Evolutionary conservation across 2,329 filamentous ascomycete genomes (phyloP).

Genomic region (Dendrostoma leiphaemia): DNA sequence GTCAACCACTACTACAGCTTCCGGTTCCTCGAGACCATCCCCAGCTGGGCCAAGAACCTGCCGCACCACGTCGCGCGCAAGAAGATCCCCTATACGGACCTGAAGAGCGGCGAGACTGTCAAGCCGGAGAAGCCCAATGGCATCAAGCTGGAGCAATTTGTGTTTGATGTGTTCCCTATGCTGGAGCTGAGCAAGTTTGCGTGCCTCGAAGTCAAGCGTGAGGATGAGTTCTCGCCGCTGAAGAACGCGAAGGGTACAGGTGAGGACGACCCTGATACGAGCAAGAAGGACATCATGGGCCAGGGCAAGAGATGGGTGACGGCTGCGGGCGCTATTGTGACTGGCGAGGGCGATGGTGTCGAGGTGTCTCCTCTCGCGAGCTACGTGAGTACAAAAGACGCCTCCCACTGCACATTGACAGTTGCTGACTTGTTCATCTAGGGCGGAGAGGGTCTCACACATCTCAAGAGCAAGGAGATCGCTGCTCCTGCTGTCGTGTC

Average conservation of each 20-base stretch:
- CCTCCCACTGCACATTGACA: neutral
- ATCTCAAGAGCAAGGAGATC: constrained; percentile 51
- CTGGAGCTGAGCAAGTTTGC: constrained; percentile 85
- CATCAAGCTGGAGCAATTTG: constrained; percentile 98
- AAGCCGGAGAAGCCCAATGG: constrained; percentile 96
- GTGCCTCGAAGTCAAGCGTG: constrained; percentile 90
- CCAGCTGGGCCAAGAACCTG: constrained; percentile 78
- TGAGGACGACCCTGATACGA: constrained; percentile 93
- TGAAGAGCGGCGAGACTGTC: constrained; percentile 72
- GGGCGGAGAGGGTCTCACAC: constrained; percentile 63
- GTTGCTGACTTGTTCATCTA: constrained; percentile 28
- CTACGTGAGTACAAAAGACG: constrained; percentile 68
- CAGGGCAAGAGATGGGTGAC: constrained; percentile 87
- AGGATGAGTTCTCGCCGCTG: constrained; percentile 96
- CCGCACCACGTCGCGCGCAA: constrained; percentile 96
- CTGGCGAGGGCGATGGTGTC: constrained; percentile 69
- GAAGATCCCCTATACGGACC: constrained; percentile 90
- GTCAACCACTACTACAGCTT: constrained; percentile 99
- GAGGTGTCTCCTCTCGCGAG: constrained; percentile 92
- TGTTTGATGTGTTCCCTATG: constrained; percentile 97
- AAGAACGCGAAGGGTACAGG: constrained; percentile 87
- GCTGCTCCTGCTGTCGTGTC: constrained; percentile 52
- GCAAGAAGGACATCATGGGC: constrained; percentile 82
- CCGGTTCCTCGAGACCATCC: constrained; percentile 86
- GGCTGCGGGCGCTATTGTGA: constrained; percentile 72